phyloP scores from a whole-genome alignment of 495 filamentous ascomycete species.

The Parathielavia hyrcaniae region DNA sequence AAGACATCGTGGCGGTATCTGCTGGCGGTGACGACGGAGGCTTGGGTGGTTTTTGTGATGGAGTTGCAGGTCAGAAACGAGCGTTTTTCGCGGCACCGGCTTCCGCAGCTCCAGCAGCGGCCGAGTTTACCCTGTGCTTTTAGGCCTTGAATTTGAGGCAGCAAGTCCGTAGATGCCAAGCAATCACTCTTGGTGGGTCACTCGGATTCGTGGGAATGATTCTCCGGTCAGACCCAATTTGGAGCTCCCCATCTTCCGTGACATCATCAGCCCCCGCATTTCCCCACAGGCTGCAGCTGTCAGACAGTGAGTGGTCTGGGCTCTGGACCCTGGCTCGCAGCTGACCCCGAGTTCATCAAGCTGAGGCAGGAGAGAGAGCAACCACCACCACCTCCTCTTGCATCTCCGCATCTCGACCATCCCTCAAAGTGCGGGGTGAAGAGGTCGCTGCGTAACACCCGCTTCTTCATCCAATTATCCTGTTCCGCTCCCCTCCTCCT shows the following conservation, averaged over 20 bases:
- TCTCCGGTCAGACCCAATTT: constrained; percentile 9
- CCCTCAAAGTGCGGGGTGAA: constrained; percentile 31
- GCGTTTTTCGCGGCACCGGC: constrained; percentile 39
- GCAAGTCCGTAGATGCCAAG: background rate
- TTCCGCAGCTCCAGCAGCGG: constrained; percentile 19
- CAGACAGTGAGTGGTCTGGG: constrained; percentile 1
- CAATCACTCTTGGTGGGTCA: background rate
- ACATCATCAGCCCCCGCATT: constrained; percentile 31
- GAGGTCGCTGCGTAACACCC: constrained; percentile 17
- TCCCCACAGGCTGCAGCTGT: background rate
- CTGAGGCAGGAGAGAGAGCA: constrained; percentile 5
- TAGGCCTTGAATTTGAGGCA: constrained; percentile 19
- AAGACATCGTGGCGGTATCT: constrained; percentile 57
- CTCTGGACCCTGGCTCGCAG: constrained; percentile 7
- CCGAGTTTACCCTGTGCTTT: constrained; percentile 9
- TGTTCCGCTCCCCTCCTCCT: constrained; percentile 26
- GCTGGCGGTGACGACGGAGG: constrained; percentile 24
- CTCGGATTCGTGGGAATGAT: constrained; percentile 16
- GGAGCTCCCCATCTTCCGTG: constrained; percentile 12
- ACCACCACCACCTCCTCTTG: constrained; percentile 11
- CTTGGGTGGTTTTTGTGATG: constrained; percentile 24
- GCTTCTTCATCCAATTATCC: constrained; percentile 30
- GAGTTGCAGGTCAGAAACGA: constrained; percentile 31
- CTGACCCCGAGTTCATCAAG: constrained; percentile 1
- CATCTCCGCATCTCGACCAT: constrained; percentile 4